phyloP scores from a whole-genome alignment of 805 yeast species.

The Barnettozyma botsteinii region DNA sequence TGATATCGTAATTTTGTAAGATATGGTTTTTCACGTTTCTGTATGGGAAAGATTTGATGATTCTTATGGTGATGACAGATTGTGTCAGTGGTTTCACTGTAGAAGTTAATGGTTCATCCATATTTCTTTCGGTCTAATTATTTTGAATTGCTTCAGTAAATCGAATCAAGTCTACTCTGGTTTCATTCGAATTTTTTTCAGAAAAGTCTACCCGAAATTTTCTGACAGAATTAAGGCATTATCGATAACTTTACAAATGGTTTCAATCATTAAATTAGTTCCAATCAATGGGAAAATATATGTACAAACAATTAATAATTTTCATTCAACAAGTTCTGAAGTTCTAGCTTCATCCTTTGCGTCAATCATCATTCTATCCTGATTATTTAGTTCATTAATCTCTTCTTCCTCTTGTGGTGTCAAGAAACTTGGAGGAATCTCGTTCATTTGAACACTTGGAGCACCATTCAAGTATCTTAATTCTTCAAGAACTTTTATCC shows the following conservation, averaged over 20 bases:
- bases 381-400: conserved; percentile 29
- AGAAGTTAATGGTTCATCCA: conserved; percentile 69
- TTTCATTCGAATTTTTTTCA: too few relatives aligned
- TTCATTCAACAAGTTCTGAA: conserved; percentile 28
- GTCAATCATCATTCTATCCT: conserved; percentile 30
- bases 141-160: too few relatives aligned
- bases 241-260: too few relatives aligned
- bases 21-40: conserved; percentile 79
- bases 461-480: conserved; percentile 79
- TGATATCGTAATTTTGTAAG: conserved; percentile 63
- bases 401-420: conserved; percentile 31
- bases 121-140: conserved; percentile 40
- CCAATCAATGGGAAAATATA: not conserved
- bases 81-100: conserved; percentile 55
- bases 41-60: conserved; percentile 87
- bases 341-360: conserved; percentile 33
- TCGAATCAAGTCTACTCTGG: too few relatives aligned
- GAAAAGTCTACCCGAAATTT: too few relatives aligned
- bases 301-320: too few relatives aligned
- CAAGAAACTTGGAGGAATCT: conserved; percentile 62
- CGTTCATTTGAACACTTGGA: conserved; percentile 87
- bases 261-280: too few relatives aligned
- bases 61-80: conserved; percentile 77
- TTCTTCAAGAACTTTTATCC: conserved; percentile 71
- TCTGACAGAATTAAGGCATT: too few relatives aligned